phyloP scores from a whole-genome alignment of 176 grass and related monocot species.

The Echinochloa phyllopogon region DNA sequence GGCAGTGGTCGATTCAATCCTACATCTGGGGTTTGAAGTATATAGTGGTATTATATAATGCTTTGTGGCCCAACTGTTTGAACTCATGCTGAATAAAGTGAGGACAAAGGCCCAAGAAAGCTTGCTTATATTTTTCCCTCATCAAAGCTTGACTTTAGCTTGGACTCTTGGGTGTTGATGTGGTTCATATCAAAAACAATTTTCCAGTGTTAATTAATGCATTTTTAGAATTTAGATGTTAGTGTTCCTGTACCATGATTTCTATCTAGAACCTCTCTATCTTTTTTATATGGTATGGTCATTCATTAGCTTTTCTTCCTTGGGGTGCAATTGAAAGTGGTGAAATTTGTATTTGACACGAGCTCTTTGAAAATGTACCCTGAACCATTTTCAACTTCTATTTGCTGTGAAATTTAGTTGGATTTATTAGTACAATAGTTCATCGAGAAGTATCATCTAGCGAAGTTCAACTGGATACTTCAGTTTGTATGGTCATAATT shows the following conservation, averaged over 20 bases:
- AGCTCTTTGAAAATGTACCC: not conserved
- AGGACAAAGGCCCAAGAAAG: not conserved
- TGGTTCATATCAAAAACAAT: not conserved
- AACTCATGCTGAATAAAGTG: not conserved
- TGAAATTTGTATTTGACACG: not conserved
- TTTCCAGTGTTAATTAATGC: not conserved
- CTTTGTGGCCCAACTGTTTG: not conserved
- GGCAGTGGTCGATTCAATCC: not conserved
- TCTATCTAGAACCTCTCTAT: not conserved
- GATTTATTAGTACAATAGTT: not conserved
- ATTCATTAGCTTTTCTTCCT: not conserved
- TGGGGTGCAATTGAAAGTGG: not conserved
- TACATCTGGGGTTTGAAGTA: not conserved
- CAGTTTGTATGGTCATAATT: slow-evolving; percentile 16
- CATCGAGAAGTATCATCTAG: not conserved
- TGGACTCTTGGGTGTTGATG: not conserved
- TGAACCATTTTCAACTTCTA: not conserved
- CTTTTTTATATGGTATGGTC: slow-evolving; percentile 12
- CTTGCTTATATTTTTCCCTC: not conserved
- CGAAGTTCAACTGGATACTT: not conserved
- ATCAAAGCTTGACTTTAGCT: not conserved
- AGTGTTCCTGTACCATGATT: slow-evolving; percentile 5
- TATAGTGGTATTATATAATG: not conserved
- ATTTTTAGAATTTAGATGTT: not conserved
- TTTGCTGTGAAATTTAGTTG: slow-evolving; percentile 26